Evolutionary conservation across 306 rosid species (phyloP), one percentile per base, ranked within the genome.

Genomic region (Cucurbita moschata): DNA sequence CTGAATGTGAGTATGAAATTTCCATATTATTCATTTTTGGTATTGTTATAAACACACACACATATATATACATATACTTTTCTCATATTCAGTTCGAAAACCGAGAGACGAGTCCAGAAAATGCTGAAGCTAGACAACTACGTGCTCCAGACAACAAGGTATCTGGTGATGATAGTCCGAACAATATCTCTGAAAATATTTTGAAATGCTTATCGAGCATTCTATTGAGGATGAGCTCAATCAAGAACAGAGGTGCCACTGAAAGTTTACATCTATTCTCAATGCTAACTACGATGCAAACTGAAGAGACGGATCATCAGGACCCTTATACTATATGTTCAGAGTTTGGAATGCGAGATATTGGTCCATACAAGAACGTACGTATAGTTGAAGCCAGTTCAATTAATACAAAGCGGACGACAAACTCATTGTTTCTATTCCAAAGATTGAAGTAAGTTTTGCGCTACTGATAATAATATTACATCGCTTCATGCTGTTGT

Each of bases 191-290:
- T n/a, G 95, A 90, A 81, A 83, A 81, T 76, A 87, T 87, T 76
- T 64, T 94, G 7, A 90, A 86, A 85, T 94, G 98, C 79, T 85
- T 90, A 78, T 82, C 90, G 63, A 89, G 83, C 86, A 87, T 90
- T 81, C 84, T 94, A 79, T 63, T 83, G 78, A 82, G 97, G 80
- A 79, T 87, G 88, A 85, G 86, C 81, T 76, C 83, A 6, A 79
- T 35, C 15, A 89, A 83, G 86, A 77, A 66, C 51, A 73, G 26
- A 21, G 83, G 66, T 23, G 55, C 85, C 42, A 69, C 82, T 38
- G 84, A 79, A 56, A 81, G 59, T 60, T 73, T 77, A 38, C 75
- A 81, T 16, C 54, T 75, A 59, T 81, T 80, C 38, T 72, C 85
- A 76, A 57, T 59, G 71, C 61, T 53, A 58, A 79, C 61, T 43